Conservation (phyloP, 345 rosid genomes). For the Theobroma cacao region DNA sequence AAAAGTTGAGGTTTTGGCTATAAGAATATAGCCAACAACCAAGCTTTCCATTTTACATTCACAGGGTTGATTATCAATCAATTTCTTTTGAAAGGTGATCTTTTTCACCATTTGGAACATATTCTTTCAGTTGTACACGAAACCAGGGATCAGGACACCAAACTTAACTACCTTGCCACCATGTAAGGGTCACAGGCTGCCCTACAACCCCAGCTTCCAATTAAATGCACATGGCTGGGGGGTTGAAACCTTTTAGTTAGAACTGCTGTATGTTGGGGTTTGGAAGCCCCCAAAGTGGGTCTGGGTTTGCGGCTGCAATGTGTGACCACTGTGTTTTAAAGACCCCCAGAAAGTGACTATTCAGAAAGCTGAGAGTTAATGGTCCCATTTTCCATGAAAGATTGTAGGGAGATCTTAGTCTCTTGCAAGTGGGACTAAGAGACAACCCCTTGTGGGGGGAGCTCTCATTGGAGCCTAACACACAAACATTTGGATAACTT, state of each 20-base stretch:
- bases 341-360: background rate
- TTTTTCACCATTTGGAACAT: constrained; percentile 1
- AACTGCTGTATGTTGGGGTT: background rate
- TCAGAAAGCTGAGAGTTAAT: background rate
- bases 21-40: background rate
- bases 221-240: constrained; percentile 30
- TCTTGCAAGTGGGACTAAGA: constrained; percentile 9
- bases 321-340: constrained; percentile 6
- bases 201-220: constrained; percentile 21
- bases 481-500: constrained; percentile 28
- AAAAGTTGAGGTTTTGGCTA: background rate
- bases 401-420: background rate
- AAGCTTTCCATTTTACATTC: background rate
- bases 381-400: constrained; percentile 20
- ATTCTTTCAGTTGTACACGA: background rate
- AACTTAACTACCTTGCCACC: constrained; percentile 20
- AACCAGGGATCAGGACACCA: constrained; percentile 5
- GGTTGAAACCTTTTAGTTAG: background rate
- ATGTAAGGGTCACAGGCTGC: constrained; percentile 8
- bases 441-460: constrained; percentile 51
- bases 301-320: constrained; percentile 7
- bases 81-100: background rate
- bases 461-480: constrained; percentile 17
- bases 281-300: background rate
- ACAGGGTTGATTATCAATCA: background rate